Conservation (phyloP, 345 rosid genomes). For the Rhodamnia rubescens region DNA sequence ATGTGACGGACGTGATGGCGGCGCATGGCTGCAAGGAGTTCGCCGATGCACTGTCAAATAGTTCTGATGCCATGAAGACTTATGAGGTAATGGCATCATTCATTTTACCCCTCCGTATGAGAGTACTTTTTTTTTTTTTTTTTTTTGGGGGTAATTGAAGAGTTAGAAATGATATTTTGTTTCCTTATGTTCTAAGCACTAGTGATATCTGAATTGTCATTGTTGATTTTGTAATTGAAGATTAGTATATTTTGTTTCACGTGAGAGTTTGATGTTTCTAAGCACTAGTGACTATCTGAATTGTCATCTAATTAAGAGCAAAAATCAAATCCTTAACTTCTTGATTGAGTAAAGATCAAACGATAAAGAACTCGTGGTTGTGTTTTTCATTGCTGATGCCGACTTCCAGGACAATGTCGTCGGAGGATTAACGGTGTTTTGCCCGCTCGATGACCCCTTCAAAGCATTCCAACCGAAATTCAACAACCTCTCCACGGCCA, state of each 20-base stretch:
- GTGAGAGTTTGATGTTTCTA: too few species aligned
- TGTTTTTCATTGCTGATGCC: not conserved
- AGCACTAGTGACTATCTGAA: not conserved
- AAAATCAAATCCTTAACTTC: not conserved
- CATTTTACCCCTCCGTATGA: not conserved
- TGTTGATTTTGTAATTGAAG: too few species aligned
- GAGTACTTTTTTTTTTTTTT: not conserved
- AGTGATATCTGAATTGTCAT: not conserved
- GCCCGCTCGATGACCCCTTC: conserved; percentile 84
- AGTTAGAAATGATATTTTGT: not conserved
- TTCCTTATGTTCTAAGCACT: not conserved
- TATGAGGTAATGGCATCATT: conserved; percentile 31
- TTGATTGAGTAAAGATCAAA: not conserved
- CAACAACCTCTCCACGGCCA: conserved; percentile 69
- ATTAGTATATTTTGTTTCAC: too few species aligned
- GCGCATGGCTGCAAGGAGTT: conserved; percentile 88
- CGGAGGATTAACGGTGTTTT: conserved; percentile 96
- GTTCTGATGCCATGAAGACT: conserved; percentile 46
- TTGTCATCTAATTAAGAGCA: not conserved
- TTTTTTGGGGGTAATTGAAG: not conserved
- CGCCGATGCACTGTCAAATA: conserved; percentile 56
- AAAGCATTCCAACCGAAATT: conserved; percentile 67
- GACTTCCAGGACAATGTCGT: conserved; percentile 42
- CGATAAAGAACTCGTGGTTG: not conserved
- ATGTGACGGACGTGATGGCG: conserved; percentile 69